Percentiles rank a stretch among this genome's conserved stretches.
phyloP scores from a whole-genome alignment of 257 asterid genomes.

The Perilla frutescens region DNA sequence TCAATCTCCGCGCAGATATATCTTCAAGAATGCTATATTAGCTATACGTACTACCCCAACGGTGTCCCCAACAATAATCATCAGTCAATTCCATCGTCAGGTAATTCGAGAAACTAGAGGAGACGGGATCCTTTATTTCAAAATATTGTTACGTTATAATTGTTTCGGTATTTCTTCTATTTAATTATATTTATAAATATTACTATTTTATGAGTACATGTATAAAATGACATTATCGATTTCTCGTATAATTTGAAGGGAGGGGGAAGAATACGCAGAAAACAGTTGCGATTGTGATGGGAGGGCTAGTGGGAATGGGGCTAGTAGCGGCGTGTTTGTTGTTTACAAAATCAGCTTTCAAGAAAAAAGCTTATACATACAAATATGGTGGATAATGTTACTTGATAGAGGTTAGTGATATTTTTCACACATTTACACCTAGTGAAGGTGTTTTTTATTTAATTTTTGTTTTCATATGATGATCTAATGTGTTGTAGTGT shows the following conservation, averaged over 20 bases:
- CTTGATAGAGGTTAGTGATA: conserved; percentile 30
- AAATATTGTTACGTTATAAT: background rate
- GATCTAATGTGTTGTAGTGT: background rate
- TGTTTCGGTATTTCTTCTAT: too few species aligned
- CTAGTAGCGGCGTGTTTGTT: conserved; percentile 66
- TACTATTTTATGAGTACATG: too few species aligned
- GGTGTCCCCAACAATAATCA: conserved; percentile 56
- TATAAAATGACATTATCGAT: too few species aligned
- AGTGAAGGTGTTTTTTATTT: background rate
- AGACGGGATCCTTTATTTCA: background rate
- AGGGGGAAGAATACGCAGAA: conserved; percentile 57
- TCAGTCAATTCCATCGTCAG: conserved; percentile 56
- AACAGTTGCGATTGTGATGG: conserved; percentile 75
- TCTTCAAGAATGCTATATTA: conserved; percentile 69
- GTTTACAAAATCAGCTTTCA: conserved; percentile 64
- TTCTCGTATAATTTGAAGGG: conserved; percentile 37
- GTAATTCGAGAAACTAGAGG: conserved; percentile 34
- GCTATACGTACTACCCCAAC: conserved; percentile 76
- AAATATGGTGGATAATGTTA: conserved; percentile 58
- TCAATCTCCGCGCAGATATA: conserved; percentile 74
- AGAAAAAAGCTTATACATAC: conserved; percentile 55
- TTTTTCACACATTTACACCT: background rate
- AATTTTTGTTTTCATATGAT: too few species aligned
- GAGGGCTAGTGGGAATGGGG: conserved; percentile 76
- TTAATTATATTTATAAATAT: too few species aligned